Evolutionary conservation across 805 yeast genomes (phyloP), one percentile per base, ranked within the genome.

Genomic region (Lachancea meyersii): DNA sequence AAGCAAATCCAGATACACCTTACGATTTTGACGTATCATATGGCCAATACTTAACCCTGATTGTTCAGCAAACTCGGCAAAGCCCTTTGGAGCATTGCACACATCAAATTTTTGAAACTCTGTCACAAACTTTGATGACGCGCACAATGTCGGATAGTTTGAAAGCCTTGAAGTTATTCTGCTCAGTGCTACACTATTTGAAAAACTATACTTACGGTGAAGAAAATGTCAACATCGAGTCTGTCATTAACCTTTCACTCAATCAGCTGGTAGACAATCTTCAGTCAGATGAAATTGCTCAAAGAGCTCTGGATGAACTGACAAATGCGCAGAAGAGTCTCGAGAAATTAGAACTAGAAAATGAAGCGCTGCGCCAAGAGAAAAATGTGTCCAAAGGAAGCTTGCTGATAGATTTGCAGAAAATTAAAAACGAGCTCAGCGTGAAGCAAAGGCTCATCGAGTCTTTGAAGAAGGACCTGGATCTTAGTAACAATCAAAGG

Each of bases 201-300:
- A 67, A 81, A 21, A 78, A 82, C 38, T 78, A 79, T 49, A 75
- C 79, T 21, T 71, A 81, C 3, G 71, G 71, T 63, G 79, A 72
- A 30, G 61, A 73, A 10, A 65, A 62, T 54, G 63, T 63, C 38
- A 70, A 70, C 2, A 46, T 54, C 14, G 83, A 80, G 37, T 70
- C 80, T n/a, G 78, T 86, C 13, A 71, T 86, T 49, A 85, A 82
- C 41, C 77, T 84, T 37, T 86, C 95, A 1, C 79, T 89, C 27
- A 87, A 85, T 54, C 70, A 79, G 43, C 67, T 91, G 35, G 70
- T 78, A 45, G 80, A 86, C 33, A 73, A 84, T 21, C 70, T 89
- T 55, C 80, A 80, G 51, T 85, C 96, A 0, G 96, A 91, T 59
- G 95, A 86, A 41, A 80, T 82, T 64, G 95, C 95, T 10, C 71